phyloP scores from a whole-genome alignment of 768 basidiomycete species.

The Calocybe gangraenosa region DNA sequence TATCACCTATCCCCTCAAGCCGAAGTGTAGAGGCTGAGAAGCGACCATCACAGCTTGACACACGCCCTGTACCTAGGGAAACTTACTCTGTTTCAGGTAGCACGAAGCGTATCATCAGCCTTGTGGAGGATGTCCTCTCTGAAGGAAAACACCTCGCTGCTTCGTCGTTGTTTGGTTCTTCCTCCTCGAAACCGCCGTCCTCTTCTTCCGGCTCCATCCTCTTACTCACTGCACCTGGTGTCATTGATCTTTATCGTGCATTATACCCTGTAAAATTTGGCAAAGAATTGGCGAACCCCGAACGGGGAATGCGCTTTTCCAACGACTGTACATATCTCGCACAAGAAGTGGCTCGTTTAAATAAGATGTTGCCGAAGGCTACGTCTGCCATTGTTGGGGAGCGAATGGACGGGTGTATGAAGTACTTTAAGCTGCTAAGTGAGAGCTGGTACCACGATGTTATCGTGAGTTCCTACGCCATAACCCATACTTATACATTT shows the following conservation, averaged over 20 bases:
- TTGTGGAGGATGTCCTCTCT: conserved; percentile 57
- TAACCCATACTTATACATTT: not conserved
- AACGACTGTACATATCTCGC: conserved; percentile 78
- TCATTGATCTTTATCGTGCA: conserved; percentile 77
- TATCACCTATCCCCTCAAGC: conserved; percentile 7
- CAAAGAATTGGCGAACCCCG: conserved; percentile 43
- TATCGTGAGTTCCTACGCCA: conserved; percentile 43
- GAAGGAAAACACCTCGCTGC: conserved; percentile 65
- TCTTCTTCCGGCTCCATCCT: conserved; percentile 50
- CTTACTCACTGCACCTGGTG: conserved; percentile 54
- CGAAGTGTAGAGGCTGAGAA: conserved; percentile 9
- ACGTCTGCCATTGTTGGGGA: conserved; percentile 31
- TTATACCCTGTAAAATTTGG: conserved; percentile 66
- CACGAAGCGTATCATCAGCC: conserved; percentile 47
- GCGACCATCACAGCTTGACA: conserved; percentile 22
- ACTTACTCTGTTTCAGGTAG: conserved; percentile 56
- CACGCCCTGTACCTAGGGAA: conserved; percentile 37
- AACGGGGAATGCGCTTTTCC: conserved; percentile 66
- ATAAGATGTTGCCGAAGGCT: conserved; percentile 17
- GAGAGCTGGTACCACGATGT: conserved; percentile 70
- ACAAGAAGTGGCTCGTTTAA: conserved; percentile 43
- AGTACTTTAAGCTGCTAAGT: conserved; percentile 48
- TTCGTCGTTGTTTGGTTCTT: conserved; percentile 43
- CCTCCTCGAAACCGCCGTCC: conserved; percentile 24
- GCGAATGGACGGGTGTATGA: conserved; percentile 47